Evolutionary conservation across 1,139 yeast species (phyloP), one percentile per base, ranked within the genome.

Genomic region (Kodamaea arcana): DNA sequence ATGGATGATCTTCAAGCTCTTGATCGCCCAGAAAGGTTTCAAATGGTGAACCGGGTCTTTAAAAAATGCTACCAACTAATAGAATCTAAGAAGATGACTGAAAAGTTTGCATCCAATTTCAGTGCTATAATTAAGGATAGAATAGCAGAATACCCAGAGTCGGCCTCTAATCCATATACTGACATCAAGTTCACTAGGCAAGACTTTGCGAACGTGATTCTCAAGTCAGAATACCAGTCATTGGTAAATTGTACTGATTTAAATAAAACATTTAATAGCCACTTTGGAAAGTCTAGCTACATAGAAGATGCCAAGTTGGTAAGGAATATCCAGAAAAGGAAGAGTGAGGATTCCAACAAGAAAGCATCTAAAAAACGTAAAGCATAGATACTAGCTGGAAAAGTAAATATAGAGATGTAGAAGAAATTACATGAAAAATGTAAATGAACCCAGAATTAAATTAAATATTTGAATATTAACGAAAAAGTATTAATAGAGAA

Each of bases 251-350:
- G 82, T 37, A 45, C 58, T 16, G 56, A 60, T 34, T 37, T 58
- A 5, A 60, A 60, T 8, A 48, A 60, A 21, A 56, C 70, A 1
- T 58, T 61, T 23, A 27, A 29, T 9, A 28, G 17, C 6, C 28
- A 29, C 17, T 52, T 52, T 24, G 47, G 34, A 2, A 41, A 43
- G 3, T 72, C 61, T 41, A 59, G 54, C 32, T 45, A 72, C 23
- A 72, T 82, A 26, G 74, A 70, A 9, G 88, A 81, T 54, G 73
- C 63, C 1, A 80, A 79, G 51, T 56, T 81, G 32, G 54, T 78
- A 31, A 65, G 75, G 37, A 80, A 78, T 46, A 69, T 81, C 15
- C 44, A 73, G 36, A 81, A 80, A 50, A 68, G 79, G 46, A 73
- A 74, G 41, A 62, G 56, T 20, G 55, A 51, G 13, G 56, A 51